Evolutionary conservation across 179 eudicot genomes (phyloP), one percentile per base, ranked within the genome.

Genomic region (Actinidia arguta): DNA sequence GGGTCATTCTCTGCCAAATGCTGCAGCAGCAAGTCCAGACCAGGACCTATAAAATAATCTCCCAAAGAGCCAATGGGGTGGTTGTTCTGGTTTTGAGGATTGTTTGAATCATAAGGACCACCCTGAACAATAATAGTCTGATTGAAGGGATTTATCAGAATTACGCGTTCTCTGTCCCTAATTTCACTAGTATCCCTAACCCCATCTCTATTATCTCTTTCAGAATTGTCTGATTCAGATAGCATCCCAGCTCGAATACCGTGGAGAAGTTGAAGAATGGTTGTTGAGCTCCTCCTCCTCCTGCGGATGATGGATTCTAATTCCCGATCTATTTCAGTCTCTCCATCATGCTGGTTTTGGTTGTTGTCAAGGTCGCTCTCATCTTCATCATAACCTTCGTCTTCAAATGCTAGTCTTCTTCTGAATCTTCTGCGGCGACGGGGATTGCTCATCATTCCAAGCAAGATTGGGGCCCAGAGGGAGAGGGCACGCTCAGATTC

Each of bases 1-100:
- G 95, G 95, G 82, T 91, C 93, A 63, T 91, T 91, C 85, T 91
- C 94, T 8, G 90, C 88, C 79, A 92, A 88, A 83, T 91, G 93
- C 79, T 92, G 95, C 78, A 92, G 83, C 89, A 92, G 82, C 76
- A 89, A 48, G 66, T 92, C 95, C 9, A 91, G 74, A 12, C 93
- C 93, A 13, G 92, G 90, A 62, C 95, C 95, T 1, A 88, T 67
- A 77, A 92, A 89, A 69, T 91, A 92, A 73, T 92, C 92, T 14
- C 93, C 90, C 73, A 91, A 73, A 0, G 91, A 92, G 6, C 88
- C 90, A 51, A 83, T 74, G 0, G 88, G 82, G 64, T 75, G 85
- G 56, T 79, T 73, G 24, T 62, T 82, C 24, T 71, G 85, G 78
- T 73, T 78, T 67, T 76, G 85, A 48, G 85, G 56, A 67, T 79